Evolutionary conservation across 129 eudicot species (phyloP).

Genomic region (Helianthus tuberosus): DNA sequence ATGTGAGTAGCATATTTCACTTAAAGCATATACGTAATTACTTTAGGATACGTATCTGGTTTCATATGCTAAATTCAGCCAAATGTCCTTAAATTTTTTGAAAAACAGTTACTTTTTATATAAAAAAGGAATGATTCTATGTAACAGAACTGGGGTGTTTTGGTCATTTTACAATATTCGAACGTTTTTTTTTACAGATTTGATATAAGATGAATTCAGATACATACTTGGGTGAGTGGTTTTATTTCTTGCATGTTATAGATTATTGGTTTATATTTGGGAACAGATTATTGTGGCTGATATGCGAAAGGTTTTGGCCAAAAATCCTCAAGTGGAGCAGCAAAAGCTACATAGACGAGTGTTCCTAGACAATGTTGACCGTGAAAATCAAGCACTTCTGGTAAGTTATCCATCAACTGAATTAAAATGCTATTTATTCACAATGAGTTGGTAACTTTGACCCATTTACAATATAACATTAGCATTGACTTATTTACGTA

Average conservation of each 20-base stretch:
- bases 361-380: constrained; percentile 69
- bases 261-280: constrained; percentile 13
- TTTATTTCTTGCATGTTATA: constrained; percentile 14
- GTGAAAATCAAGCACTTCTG: constrained; percentile 73
- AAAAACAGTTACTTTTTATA: neutral
- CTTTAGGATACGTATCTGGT: neutral
- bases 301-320: constrained; percentile 91
- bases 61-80: neutral
- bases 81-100: neutral
- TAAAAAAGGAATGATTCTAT: neutral
- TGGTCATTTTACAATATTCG: neutral
- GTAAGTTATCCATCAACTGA: constrained; percentile 33
- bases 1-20: constrained; percentile 35
- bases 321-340: constrained; percentile 90
- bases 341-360: constrained; percentile 75
- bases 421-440: constrained; percentile 4
- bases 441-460: neutral
- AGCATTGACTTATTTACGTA: neutral
- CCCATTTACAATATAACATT: constrained; percentile 1
- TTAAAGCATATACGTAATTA: neutral
- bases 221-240: constrained; percentile 4
- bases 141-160: neutral
- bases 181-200: neutral
- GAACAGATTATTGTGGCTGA: constrained; percentile 76
- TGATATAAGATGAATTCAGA: neutral